Percentiles rank a stretch among this genome's conserved stretches.
Evolutionary conservation across 768 basidiomycete genomes (phyloP).

Genomic region (Mycena venus): DNA sequence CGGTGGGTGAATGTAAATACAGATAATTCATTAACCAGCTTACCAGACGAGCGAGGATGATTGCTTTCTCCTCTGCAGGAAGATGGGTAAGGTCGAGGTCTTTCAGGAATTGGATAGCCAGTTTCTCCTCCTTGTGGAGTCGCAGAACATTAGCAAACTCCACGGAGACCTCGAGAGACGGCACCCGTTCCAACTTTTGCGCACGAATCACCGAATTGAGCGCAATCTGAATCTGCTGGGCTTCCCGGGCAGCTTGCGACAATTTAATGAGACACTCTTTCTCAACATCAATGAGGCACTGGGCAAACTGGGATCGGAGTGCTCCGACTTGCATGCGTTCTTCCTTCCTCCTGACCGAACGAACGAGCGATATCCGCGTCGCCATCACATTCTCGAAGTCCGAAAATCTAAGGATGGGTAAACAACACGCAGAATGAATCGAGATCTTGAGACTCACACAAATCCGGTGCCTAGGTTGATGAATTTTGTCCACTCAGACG

Average conservation of each 20-base stretch:
- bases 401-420: constrained; percentile 66
- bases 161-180: constrained; percentile 69
- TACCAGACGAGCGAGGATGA: constrained; percentile 76
- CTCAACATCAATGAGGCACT: constrained; percentile 70
- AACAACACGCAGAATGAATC: background rate
- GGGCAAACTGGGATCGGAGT: constrained; percentile 66
- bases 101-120: constrained; percentile 83
- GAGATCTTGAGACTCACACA: constrained; percentile 65
- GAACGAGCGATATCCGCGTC: constrained; percentile 85
- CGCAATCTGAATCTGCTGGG: constrained; percentile 82
- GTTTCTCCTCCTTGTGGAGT: constrained; percentile 86
- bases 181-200: constrained; percentile 65
- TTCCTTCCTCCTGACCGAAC: constrained; percentile 77
- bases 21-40: constrained; percentile 37
- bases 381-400: constrained; percentile 85
- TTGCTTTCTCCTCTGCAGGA: constrained; percentile 47
- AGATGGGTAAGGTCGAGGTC: constrained; percentile 46
- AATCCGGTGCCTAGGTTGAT: constrained; percentile 66
- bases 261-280: constrained; percentile 78
- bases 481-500: constrained; percentile 57
- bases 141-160: constrained; percentile 95
- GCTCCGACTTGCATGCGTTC: constrained; percentile 84
- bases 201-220: constrained; percentile 88
- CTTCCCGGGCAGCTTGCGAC: constrained; percentile 77
- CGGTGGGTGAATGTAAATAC: background rate